Conservation (phyloP, 192 early-diverging fungal species). For the Coemansia sp. region DNA sequence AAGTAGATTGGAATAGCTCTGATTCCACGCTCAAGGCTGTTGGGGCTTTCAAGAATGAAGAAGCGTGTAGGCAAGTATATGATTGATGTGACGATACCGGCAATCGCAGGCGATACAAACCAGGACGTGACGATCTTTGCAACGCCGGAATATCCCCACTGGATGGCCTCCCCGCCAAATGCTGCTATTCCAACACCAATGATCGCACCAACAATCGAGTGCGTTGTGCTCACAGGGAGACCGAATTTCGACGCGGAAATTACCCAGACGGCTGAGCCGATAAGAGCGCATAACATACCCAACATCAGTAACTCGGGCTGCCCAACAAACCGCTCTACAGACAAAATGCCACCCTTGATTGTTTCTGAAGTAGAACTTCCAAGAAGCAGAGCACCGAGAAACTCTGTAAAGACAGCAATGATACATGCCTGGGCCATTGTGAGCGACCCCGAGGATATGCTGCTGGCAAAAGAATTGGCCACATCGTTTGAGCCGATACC, state of each 20-base stretch:
- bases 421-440: conserved; percentile 70
- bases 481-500: conserved; percentile 89
- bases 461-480: conserved; percentile 85
- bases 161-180: conserved; percentile 62
- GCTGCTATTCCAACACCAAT: conserved; percentile 73
- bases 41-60: conserved; percentile 60
- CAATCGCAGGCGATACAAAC: conserved; percentile 70
- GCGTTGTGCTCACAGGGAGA: conserved; percentile 76
- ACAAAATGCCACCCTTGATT: conserved; percentile 75
- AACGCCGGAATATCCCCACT: conserved; percentile 60
- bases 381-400: conserved; percentile 73
- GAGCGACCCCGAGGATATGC: conserved; percentile 78
- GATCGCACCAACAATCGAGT: conserved; percentile 81
- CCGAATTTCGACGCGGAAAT: conserved; percentile 66
- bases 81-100: conserved; percentile 65
- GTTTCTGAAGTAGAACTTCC: conserved; percentile 74
- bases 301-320: conserved; percentile 79
- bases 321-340: conserved; percentile 55
- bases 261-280: conserved; percentile 77
- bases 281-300: conserved; percentile 78
- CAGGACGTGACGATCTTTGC: conserved; percentile 72
- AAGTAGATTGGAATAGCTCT: conserved; percentile 71
- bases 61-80: conserved; percentile 68
- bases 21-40: conserved; percentile 68
- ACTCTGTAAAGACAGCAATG: conserved; percentile 84